Evolutionary conservation across 345 rosid genomes (phyloP).

Genomic region (Mallotus nudiflorus): DNA sequence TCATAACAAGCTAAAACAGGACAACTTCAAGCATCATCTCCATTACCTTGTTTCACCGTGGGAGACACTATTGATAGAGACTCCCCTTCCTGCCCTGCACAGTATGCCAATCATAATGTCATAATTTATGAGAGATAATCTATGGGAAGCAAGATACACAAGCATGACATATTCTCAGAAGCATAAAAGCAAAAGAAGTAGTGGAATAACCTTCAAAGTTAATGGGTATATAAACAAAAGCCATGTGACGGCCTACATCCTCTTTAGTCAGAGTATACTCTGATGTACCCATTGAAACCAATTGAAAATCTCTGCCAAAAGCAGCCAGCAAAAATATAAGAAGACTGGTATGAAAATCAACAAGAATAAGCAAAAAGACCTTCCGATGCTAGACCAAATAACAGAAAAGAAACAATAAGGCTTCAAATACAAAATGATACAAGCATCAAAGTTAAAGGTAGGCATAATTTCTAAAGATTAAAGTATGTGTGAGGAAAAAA

Average conservation of each 20-base stretch:
- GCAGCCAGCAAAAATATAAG: background rate
- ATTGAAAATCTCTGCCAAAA: constrained; percentile 52
- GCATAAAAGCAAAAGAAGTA: constrained; percentile 1
- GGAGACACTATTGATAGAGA: constrained; percentile 57
- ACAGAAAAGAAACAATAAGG: constrained; percentile 3
- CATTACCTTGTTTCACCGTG: constrained; percentile 75
- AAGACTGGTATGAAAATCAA: background rate
- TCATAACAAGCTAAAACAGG: no score
- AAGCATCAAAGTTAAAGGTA: constrained; percentile 4
- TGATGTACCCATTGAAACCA: constrained; percentile 72
- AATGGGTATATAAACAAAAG: constrained; percentile 80
- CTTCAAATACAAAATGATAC: background rate
- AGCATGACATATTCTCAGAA: constrained; percentile 10
- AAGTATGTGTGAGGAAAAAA: background rate
- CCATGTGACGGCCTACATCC: constrained; percentile 74
- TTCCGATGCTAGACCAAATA: background rate
- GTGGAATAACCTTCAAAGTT: constrained; percentile 80
- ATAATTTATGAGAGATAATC: constrained; percentile 7
- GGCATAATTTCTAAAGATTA: constrained; percentile 1
- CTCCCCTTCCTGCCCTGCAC: constrained; percentile 92
- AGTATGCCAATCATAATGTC: constrained; percentile 11
- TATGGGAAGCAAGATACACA: constrained; percentile 7
- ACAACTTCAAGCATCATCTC: constrained; percentile 15
- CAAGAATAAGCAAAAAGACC: background rate
- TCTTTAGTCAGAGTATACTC: constrained; percentile 80